These are phyloP conservation scores for Bombardia bombarda DNA, from an alignment of 495 filamentous ascomycete genomes.

Conservation along the genomic window DNA sequence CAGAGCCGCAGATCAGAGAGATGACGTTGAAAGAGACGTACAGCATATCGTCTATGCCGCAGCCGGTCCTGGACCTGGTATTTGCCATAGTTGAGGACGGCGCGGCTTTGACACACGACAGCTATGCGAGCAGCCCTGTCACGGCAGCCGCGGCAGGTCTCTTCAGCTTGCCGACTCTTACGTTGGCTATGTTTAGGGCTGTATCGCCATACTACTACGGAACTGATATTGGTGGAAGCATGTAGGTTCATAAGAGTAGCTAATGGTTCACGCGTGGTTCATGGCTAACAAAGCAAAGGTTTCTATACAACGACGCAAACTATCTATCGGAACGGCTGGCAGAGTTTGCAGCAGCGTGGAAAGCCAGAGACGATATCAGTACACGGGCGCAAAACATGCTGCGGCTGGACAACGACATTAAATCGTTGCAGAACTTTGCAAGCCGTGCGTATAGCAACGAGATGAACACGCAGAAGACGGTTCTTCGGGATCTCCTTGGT, in stretches of 20 bases:
- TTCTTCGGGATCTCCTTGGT: slow-evolving; percentile 78
- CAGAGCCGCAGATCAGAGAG: slow-evolving; percentile 27
- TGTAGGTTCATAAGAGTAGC: slow-evolving; percentile 53
- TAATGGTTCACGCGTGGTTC: too few relatives aligned
- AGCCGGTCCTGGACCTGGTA: slow-evolving; percentile 64
- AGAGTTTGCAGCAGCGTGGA: slow-evolving; percentile 48
- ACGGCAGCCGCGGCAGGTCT: slow-evolving; percentile 67
- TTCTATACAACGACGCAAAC: slow-evolving; percentile 84
- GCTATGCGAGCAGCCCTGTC: slow-evolving; percentile 39
- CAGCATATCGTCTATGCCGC: slow-evolving; percentile 77
- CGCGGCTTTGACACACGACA: slow-evolving; percentile 45
- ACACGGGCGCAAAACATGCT: slow-evolving; percentile 43
- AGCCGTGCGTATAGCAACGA: slow-evolving; percentile 80
- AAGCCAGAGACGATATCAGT: slow-evolving; percentile 32
- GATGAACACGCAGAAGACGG: slow-evolving; percentile 75
- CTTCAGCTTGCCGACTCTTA: slow-evolving; percentile 71
- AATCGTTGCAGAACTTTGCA: slow-evolving; percentile 66
- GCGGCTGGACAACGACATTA: slow-evolving; percentile 61
- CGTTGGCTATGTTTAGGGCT: slow-evolving; percentile 87
- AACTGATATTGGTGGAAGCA: slow-evolving; percentile 58
- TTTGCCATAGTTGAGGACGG: slow-evolving; percentile 62
- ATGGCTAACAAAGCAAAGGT: slow-evolving; percentile 35
- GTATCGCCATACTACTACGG: slow-evolving; percentile 75
- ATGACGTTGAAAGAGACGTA: slow-evolving; percentile 81
- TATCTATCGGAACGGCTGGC: slow-evolving; percentile 69